phyloP scores from a whole-genome alignment of 164 flowering plant species.

The Kingdonia uniflora region DNA sequence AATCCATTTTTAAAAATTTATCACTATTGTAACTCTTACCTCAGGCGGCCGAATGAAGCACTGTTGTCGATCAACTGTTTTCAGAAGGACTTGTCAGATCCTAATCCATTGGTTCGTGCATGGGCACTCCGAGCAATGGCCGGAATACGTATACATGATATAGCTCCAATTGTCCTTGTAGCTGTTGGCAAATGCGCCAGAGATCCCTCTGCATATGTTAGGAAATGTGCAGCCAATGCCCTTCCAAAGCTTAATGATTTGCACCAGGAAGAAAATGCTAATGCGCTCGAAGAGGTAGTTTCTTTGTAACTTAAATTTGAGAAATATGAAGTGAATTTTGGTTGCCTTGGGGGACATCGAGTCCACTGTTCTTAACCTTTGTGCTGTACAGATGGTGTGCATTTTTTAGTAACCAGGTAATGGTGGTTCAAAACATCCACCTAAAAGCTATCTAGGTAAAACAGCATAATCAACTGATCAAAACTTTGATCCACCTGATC shows the following conservation, averaged over 20 bases:
- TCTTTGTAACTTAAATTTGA: neutral
- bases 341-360: neutral
- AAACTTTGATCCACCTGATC: too few species aligned
- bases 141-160: constrained; percentile 83
- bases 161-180: constrained; percentile 79
- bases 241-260: constrained; percentile 88
- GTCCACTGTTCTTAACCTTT: neutral
- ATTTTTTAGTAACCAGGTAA: too few species aligned
- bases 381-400: neutral
- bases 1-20: neutral
- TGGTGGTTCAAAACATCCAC: too few species aligned
- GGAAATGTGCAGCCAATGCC: constrained; percentile 98
- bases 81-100: constrained; percentile 93
- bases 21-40: constrained; percentile 1
- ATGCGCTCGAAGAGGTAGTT: constrained; percentile 73
- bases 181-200: constrained; percentile 85
- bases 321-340: neutral
- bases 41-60: constrained; percentile 98
- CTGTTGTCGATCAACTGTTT: constrained; percentile 90
- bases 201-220: constrained; percentile 92
- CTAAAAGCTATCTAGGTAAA: too few species aligned
- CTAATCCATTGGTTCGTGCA: constrained; percentile 95
- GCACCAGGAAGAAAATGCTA: constrained; percentile 61
- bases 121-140: constrained; percentile 99
- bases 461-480: too few species aligned